Conservation (phyloP, 169 alveolate genomes). For the Plasmodium yoelii region DNA sequence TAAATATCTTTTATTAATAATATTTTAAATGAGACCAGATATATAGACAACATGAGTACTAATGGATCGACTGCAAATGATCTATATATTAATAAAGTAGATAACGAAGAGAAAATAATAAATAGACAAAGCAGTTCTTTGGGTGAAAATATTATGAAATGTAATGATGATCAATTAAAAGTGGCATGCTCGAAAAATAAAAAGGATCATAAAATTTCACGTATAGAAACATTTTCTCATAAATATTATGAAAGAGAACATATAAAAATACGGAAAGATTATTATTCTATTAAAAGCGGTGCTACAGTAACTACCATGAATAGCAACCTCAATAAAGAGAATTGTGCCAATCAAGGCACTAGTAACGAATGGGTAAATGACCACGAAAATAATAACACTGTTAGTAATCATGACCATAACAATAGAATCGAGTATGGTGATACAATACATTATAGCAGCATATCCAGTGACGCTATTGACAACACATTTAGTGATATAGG, state of each 20-base stretch:
- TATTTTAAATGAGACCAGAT: no score
- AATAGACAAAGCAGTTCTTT: neutral
- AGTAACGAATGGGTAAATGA: neutral
- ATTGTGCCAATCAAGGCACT: neutral
- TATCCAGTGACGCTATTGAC: neutral
- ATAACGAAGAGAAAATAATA: neutral
- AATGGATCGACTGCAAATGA: neutral
- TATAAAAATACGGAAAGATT: conserved; percentile 18
- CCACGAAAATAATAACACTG: neutral
- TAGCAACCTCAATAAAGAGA: neutral
- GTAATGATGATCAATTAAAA: conserved; percentile 67
- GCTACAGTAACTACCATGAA: conserved; percentile 1
- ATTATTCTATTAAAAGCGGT: conserved; percentile 1
- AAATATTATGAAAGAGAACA: conserved; percentile 24
- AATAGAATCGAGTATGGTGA: no score
- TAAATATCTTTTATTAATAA: no score
- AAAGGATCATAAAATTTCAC: conserved; percentile 1
- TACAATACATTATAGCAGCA: neutral
- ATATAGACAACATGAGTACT: no score
- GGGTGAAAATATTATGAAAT: conserved; percentile 39
- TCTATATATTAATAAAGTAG: neutral
- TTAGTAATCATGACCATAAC: neutral
- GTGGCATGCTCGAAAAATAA: neutral
- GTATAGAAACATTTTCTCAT: neutral
- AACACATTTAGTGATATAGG: neutral